These are phyloP conservation scores for Mucor irregularis DNA, from an alignment of 371 early-diverging fungal species.

Conservation along the genomic window DNA sequence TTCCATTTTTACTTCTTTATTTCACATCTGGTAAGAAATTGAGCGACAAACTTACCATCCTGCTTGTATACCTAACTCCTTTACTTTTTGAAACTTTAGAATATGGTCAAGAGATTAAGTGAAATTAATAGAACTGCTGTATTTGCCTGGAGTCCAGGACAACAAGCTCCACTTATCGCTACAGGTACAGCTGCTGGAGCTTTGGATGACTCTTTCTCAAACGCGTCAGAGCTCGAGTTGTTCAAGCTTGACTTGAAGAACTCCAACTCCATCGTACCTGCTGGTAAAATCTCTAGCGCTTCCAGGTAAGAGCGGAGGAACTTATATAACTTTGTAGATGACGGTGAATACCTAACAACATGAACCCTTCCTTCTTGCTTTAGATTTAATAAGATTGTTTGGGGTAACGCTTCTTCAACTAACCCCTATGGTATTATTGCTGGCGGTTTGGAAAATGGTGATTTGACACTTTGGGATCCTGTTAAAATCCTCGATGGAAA, in stretches of 20 bases:
- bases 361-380: background rate
- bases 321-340: no score
- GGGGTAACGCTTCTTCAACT: conserved; percentile 65
- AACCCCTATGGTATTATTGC: conserved; percentile 84
- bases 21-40: conserved; percentile 14
- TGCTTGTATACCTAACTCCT: background rate
- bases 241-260: conserved; percentile 75
- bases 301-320: conserved; percentile 68
- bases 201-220: conserved; percentile 93
- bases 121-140: conserved; percentile 80
- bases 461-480: conserved; percentile 89
- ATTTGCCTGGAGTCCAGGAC: conserved; percentile 83
- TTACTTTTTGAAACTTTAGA: background rate
- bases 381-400: conserved; percentile 82
- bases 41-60: background rate
- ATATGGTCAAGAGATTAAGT: conserved; percentile 60
- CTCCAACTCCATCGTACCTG: conserved; percentile 44
- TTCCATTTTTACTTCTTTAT: conserved; percentile 3
- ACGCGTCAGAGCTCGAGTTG: conserved; percentile 88
- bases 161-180: conserved; percentile 77
- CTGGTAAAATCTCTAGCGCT: conserved; percentile 61
- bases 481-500: conserved; percentile 65
- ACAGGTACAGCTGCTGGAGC: conserved; percentile 96
- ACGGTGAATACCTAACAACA: no score
- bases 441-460: conserved; percentile 95